Percentiles rank a stretch among this genome's conserved stretches.
phyloP scores from a whole-genome alignment of 306 rosid genomes.

The Castanea mollissima region DNA sequence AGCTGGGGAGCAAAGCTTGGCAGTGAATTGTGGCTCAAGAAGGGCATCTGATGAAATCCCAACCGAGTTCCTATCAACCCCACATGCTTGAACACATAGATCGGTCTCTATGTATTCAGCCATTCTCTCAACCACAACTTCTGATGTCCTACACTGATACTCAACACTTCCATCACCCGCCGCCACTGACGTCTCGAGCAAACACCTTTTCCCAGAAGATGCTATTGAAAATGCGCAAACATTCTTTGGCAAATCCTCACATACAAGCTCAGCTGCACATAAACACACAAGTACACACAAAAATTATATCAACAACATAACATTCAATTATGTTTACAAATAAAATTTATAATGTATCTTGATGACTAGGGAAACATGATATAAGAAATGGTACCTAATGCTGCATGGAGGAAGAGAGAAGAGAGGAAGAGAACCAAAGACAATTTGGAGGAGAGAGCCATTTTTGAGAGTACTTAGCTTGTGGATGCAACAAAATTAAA shows the following conservation, averaged over 20 bases:
- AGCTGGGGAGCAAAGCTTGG: constrained; percentile 64
- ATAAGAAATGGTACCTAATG: constrained; percentile 40
- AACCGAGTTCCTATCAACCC: constrained; percentile 60
- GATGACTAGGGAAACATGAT: neutral
- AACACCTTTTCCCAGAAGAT: constrained; percentile 81
- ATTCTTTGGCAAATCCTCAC: constrained; percentile 56
- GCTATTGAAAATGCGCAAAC: constrained; percentile 76
- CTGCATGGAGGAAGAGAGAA: constrained; percentile 49
- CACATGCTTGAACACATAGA: constrained; percentile 66
- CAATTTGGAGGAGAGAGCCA: constrained; percentile 47
- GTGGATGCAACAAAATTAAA: neutral
- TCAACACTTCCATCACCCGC: constrained; percentile 39
- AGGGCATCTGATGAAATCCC: constrained; percentile 82
- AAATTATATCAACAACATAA: neutral
- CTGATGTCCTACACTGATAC: constrained; percentile 72
- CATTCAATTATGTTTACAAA: neutral
- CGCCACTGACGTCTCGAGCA: constrained; percentile 51
- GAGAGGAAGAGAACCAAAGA: constrained; percentile 43
- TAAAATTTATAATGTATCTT: neutral
- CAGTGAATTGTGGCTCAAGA: constrained; percentile 68
- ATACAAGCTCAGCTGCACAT: constrained; percentile 47
- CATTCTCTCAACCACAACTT: constrained; percentile 71
- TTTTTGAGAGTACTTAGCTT: neutral
- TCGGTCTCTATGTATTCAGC: constrained; percentile 62
- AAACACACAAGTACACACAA: neutral